phyloP scores from a whole-genome alignment of 106 monocot genomes.

The Dendrobium officinale region DNA sequence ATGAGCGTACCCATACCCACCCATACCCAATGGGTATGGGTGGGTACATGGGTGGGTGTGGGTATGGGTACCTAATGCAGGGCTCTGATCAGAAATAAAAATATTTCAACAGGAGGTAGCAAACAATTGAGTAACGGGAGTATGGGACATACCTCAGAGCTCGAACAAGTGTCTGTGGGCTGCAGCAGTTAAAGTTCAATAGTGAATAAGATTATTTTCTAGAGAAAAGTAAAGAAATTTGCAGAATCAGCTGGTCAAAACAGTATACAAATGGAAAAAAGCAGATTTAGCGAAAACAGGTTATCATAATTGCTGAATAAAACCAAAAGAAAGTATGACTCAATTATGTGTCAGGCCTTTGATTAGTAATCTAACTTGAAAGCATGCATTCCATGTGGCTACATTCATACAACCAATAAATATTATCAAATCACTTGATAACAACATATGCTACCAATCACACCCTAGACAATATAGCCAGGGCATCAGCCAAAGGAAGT shows the following conservation, averaged over 20 bases:
- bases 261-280: background rate
- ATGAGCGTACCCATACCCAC: no score
- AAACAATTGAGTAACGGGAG: background rate
- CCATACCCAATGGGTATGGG: no score
- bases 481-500: background rate
- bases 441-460: background rate
- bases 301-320: background rate
- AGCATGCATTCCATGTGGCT: background rate
- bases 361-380: background rate
- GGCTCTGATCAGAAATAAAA: constrained; percentile 5
- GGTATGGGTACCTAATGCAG: no score
- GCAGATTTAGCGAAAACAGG: background rate
- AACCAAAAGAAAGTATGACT: constrained; percentile 2
- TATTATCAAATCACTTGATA: background rate
- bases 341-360: background rate
- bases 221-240: background rate
- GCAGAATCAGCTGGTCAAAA: background rate
- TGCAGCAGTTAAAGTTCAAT: constrained; percentile 40
- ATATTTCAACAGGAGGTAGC: background rate
- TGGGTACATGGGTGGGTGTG: no score
- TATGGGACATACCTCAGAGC: constrained; percentile 68
- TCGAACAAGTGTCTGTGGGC: constrained; percentile 88
- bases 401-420: background rate
- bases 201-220: background rate
- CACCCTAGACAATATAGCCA: background rate